phyloP scores from a whole-genome alignment of 805 yeast genomes.

The Saccharomycopsis olivae region DNA sequence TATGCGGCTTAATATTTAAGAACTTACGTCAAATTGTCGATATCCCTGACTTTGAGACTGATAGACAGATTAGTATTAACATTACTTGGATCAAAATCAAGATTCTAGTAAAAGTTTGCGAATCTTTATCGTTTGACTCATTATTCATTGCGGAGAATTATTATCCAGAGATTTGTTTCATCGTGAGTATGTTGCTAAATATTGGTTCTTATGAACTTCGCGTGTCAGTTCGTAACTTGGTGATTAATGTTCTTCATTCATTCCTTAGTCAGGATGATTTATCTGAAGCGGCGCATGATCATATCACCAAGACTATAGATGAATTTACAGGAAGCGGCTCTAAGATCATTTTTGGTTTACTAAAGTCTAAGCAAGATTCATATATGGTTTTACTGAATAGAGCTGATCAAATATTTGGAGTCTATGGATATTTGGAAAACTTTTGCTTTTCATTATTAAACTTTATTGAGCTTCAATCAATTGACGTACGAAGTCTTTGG shows the following conservation, averaged over 20 bases:
- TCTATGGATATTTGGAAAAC: slow-evolving; percentile 37
- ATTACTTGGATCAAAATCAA: slow-evolving; percentile 43
- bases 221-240: slow-evolving; percentile 33
- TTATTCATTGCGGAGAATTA: slow-evolving; percentile 36
- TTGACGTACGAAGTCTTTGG: slow-evolving; percentile 31
- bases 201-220: slow-evolving; percentile 29
- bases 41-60: slow-evolving; percentile 19
- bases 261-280: slow-evolving; percentile 30
- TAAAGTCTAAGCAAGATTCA: slow-evolving; percentile 5
- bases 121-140: slow-evolving; percentile 43
- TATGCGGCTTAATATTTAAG: slow-evolving; percentile 40
- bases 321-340: slow-evolving; percentile 15
- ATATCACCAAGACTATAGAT: slow-evolving; percentile 8
- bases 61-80: slow-evolving; percentile 25
- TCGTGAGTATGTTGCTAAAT: slow-evolving; percentile 33
- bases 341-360: slow-evolving; percentile 13
- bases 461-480: slow-evolving; percentile 36
- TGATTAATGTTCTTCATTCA: slow-evolving; percentile 41
- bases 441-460: slow-evolving; percentile 46
- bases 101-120: slow-evolving; percentile 39
- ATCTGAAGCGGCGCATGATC: slow-evolving; percentile 1
- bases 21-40: slow-evolving; percentile 35
- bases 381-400: slow-evolving; percentile 9
- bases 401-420: slow-evolving; percentile 19
- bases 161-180: slow-evolving; percentile 43